Conservation (phyloP, 805 yeast species). For the Candida ulmi region DNA sequence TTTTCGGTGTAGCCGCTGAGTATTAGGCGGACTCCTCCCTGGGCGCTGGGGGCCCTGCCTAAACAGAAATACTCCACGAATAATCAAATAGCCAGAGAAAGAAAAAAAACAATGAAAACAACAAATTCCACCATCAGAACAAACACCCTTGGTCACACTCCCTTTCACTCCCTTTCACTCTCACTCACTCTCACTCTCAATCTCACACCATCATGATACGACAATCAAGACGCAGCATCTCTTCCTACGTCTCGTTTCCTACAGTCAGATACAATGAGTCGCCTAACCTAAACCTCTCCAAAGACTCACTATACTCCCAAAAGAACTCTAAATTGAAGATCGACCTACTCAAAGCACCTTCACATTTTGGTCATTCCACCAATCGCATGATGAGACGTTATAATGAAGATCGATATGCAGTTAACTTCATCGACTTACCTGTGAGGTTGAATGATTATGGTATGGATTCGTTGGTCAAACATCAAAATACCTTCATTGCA, state of each 20-base stretch:
- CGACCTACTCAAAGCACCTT: conserved; percentile 48
- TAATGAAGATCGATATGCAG: conserved; percentile 80
- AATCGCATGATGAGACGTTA: conserved; percentile 69
- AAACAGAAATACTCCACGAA: too few relatives aligned
- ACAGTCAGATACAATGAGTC: conserved; percentile 8
- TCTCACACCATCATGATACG: too few relatives aligned
- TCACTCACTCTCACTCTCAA: too few relatives aligned
- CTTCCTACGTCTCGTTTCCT: conserved; percentile 19
- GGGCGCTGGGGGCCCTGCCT: too few relatives aligned
- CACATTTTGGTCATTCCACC: conserved; percentile 64
- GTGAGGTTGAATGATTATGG: conserved; percentile 22
- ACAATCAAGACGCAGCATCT: conserved; percentile 3
- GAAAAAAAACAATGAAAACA: too few relatives aligned
- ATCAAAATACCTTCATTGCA: conserved; percentile 50
- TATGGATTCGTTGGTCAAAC: conserved; percentile 9
- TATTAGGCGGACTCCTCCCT: too few relatives aligned
- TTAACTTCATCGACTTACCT: conserved; percentile 52
- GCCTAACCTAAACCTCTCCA: conserved; percentile 9
- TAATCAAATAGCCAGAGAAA: too few relatives aligned
- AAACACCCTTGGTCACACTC: too few relatives aligned
- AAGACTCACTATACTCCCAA: conserved; percentile 8
- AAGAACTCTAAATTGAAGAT: conserved; percentile 17
- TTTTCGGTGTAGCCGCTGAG: too few relatives aligned
- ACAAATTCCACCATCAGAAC: too few relatives aligned
- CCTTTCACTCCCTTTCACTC: too few relatives aligned